phyloP scores from a whole-genome alignment of 2,329 filamentous ascomycete genomes.

The Colletotrichum spinosum region DNA sequence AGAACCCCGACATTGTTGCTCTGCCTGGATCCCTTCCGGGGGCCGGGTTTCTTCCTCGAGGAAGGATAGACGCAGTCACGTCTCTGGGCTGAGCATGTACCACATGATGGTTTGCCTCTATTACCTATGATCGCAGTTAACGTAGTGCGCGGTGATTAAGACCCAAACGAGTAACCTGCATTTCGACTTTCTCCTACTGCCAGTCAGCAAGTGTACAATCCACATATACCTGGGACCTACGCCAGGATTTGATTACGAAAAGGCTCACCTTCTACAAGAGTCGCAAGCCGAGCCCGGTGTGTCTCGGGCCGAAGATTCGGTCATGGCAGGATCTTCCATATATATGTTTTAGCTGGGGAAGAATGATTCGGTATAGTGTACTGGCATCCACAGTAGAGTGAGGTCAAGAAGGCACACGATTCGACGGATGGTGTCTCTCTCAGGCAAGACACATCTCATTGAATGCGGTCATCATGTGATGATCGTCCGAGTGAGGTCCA shows the following conservation, averaged over 20 bases:
- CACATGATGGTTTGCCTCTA: neutral
- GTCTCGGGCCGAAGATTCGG: neutral
- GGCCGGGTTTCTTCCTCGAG: neutral
- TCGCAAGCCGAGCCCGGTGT: neutral
- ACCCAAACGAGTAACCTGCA: neutral
- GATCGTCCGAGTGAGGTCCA: neutral
- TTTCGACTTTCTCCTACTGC: neutral
- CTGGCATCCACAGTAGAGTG: too few relatives aligned
- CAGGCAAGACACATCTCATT: too few relatives aligned
- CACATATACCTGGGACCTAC: too few relatives aligned
- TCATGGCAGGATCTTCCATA: neutral
- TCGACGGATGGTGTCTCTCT: too few relatives aligned
- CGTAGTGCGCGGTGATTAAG: too few relatives aligned
- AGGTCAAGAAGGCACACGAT: too few relatives aligned
- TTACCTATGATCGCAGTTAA: neutral
- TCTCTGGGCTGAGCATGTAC: neutral
- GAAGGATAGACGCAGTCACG: neutral
- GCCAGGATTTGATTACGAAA: neutral
- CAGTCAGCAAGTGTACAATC: neutral
- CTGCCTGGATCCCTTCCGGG: neutral
- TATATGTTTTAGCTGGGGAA: neutral
- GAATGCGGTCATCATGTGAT: too few relatives aligned
- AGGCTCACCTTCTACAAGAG: conserved; percentile 6
- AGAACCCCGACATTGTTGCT: neutral
- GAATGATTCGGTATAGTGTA: neutral